Evolutionary conservation across 805 yeast species (phyloP).

Genomic region (Lachancea cidri): DNA sequence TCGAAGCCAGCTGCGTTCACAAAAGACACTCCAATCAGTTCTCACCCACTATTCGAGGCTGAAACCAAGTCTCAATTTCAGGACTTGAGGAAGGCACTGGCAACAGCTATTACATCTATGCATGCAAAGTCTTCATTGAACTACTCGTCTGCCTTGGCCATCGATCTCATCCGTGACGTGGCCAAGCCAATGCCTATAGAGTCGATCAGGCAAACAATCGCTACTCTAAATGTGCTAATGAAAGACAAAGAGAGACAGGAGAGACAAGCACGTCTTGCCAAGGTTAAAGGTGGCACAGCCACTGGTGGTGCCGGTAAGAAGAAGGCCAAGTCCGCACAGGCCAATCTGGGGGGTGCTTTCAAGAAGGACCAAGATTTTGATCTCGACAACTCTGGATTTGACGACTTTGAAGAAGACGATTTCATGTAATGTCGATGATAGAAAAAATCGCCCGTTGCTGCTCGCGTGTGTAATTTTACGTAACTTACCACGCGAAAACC

Average conservation of each 20-base stretch:
- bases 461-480: background rate
- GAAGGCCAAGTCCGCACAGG: constrained; percentile 78
- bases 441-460: background rate
- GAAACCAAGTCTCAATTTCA: constrained; percentile 75
- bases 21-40: constrained; percentile 53
- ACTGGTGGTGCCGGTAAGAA: constrained; percentile 93
- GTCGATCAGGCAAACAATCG: constrained; percentile 75
- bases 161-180: constrained; percentile 81
- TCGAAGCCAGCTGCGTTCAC: constrained; percentile 26
- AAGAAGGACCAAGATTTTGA: constrained; percentile 65
- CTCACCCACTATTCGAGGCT: constrained; percentile 81
- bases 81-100: constrained; percentile 67
- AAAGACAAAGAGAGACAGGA: constrained; percentile 87
- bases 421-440: constrained; percentile 51
- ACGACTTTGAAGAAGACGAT: constrained; percentile 72
- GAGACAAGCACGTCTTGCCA: constrained; percentile 78
- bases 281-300: constrained; percentile 73
- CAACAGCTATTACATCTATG: constrained; percentile 54
- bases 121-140: constrained; percentile 57
- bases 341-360: constrained; percentile 56
- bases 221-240: constrained; percentile 73
- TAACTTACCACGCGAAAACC: background rate
- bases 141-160: constrained; percentile 70
- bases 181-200: constrained; percentile 78
- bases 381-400: constrained; percentile 45